Evolutionary conservation across 176 grass and related monocot species (phyloP).

Genomic region (Poa annua): DNA sequence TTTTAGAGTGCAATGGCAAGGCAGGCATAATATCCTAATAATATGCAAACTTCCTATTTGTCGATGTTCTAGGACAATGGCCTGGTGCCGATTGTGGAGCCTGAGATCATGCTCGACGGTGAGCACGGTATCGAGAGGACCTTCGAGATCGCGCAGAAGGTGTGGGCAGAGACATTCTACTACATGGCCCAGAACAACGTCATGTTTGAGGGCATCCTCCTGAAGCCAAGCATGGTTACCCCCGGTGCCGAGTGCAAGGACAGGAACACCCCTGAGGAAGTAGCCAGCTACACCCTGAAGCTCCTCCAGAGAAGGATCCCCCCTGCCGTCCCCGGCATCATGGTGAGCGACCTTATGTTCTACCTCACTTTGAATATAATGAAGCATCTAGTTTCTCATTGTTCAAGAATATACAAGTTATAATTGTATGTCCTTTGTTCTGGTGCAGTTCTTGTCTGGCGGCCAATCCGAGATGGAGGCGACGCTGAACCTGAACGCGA

Average conservation of each 20-base stretch:
- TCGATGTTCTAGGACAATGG: conserved; percentile 75
- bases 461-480: conserved; percentile 98
- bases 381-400: background rate
- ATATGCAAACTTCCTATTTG: conserved; percentile 1
- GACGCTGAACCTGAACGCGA: conserved; percentile 93
- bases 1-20: background rate
- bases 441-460: conserved; percentile 88
- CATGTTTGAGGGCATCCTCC: conserved; percentile 86
- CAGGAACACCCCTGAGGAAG: conserved; percentile 74
- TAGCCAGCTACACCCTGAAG: conserved; percentile 82
- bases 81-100: conserved; percentile 95
- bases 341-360: conserved; percentile 50
- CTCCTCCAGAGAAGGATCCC: conserved; percentile 96
- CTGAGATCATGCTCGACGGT: conserved; percentile 92
- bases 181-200: conserved; percentile 95
- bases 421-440: background rate
- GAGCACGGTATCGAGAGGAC: conserved; percentile 86
- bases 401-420: background rate
- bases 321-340: conserved; percentile 90
- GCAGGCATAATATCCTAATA: background rate
- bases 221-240: conserved; percentile 99
- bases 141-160: conserved; percentile 86
- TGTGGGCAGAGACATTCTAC: conserved; percentile 91
- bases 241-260: conserved; percentile 90
- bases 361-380: conserved; percentile 9